Evolutionary conservation across 352 stramenopile genomes (phyloP), one percentile per base, ranked within the genome.

Genomic region (Achlya hypogyna): DNA sequence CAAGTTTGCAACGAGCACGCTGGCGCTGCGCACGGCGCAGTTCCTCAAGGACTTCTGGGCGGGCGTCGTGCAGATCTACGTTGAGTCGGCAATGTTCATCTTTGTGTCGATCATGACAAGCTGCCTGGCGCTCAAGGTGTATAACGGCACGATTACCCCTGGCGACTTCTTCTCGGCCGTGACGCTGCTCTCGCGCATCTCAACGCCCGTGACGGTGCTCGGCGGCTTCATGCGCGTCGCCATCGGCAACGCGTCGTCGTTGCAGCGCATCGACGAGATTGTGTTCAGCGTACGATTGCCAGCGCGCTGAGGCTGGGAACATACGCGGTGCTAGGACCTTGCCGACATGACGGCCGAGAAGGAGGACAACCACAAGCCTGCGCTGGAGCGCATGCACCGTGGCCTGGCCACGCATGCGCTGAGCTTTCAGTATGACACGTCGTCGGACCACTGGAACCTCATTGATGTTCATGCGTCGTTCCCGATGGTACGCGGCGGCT

Each of bases 11-110:
- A 88, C 86, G 56, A 53, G 23, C 16, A 92, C 82, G 31, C 82
- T 75, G 49, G 69, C 69, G 32, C 62, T 95, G 69, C 78, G 80
- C 40, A 91, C 91, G 69, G 89, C 84, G 69, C 84, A 93, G 72
- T 94, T 95, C 72, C 86, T 77, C 25, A 95, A 94, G 69, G 84
- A 93, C 63, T 93, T 95, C 52, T 95, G 86, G 86, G 89, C 84
- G 32, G 91, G 84, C 63, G 80, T 95, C 53, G 86, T 95, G 64
- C 86, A 95, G 73, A 95, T 95, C 54, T 93, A 95, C 77, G 91
- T 95, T 53, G 85, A 93, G 66, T 91, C 82, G 40, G 83, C 82
- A 25, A 95, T 95, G 86, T 94, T 89, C 73, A 91, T 93, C 72
- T 95, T 95, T 72, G 85, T 86, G 52, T 82, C 85, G 6, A 87